A percentile compares a stretch with the other conserved stretches of the same genome.
These are phyloP conservation scores for Emergomyces africanus DNA, from an alignment of 2,329 filamentous ascomycete species.

Conservation along the genomic window DNA sequence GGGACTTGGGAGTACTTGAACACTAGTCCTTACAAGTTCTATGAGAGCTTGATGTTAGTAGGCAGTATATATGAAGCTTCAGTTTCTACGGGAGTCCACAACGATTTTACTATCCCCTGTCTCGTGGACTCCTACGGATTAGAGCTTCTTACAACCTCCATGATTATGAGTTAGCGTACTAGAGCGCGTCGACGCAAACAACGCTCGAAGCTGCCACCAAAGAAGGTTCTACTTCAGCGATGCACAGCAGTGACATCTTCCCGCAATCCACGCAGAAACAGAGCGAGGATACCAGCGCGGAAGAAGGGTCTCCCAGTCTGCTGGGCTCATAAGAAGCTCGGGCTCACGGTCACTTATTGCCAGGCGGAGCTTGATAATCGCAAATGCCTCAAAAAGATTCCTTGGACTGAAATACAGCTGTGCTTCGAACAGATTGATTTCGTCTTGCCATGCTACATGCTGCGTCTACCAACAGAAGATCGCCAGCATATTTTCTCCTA, in stretches of 20 bases:
- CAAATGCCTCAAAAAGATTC: constrained; percentile 10
- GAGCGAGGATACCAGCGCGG: neutral
- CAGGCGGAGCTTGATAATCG: constrained; percentile 5
- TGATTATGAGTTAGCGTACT: too few relatives aligned
- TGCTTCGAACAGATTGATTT: constrained; percentile 7
- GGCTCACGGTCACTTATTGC: constrained; percentile 4
- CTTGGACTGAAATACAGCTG: constrained; percentile 9
- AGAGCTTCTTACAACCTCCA: too few relatives aligned
- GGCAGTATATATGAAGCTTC: too few relatives aligned
- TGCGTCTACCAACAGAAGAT: constrained; percentile 7
- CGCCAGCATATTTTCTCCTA: constrained; percentile 8
- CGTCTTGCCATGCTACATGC: constrained; percentile 6
- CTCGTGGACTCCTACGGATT: too few relatives aligned
- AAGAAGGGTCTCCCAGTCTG: constrained; percentile 4
- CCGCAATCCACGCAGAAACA: constrained; percentile 6
- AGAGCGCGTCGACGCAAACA: neutral
- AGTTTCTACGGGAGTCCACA: too few relatives aligned
- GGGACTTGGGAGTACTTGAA: too few relatives aligned
- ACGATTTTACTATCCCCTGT: too few relatives aligned
- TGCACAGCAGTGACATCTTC: constrained; percentile 6
- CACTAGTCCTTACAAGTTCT: too few relatives aligned
- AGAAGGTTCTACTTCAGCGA: neutral
- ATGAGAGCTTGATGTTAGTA: too few relatives aligned
- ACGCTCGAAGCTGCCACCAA: constrained; percentile 2
- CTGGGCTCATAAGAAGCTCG: constrained; percentile 3